Conservation (phyloP, 2,329 filamentous ascomycete species). For the Colletotrichum sp. region DNA sequence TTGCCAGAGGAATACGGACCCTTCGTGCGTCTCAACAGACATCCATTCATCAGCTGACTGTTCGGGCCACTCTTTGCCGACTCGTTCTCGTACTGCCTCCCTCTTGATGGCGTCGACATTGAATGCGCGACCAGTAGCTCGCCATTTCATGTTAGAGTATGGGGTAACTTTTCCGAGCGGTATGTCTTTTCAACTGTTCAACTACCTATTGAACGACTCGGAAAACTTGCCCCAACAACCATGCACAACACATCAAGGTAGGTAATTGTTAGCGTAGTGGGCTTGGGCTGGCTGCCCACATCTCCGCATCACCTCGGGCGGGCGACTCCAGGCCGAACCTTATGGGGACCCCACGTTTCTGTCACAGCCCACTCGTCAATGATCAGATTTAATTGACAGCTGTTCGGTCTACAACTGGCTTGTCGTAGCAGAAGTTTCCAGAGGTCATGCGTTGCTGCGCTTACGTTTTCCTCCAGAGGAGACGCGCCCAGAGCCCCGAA, state of each 20-base stretch:
- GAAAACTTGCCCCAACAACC: neutral
- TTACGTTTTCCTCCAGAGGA: neutral
- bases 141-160: neutral
- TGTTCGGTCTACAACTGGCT: neutral
- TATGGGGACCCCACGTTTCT: slow-evolving; percentile 5
- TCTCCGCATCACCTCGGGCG: neutral
- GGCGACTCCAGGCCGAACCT: neutral
- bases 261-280: neutral
- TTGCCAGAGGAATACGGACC: neutral
- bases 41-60: neutral
- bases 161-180: neutral
- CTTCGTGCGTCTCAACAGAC: neutral
- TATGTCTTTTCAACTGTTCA: neutral
- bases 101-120: neutral
- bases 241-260: neutral
- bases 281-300: neutral
- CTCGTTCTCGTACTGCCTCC: neutral
- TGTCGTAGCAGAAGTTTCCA: neutral
- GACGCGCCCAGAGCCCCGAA: neutral
- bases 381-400: neutral
- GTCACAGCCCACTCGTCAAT: neutral
- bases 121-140: neutral
- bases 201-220: neutral
- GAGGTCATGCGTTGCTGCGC: neutral
- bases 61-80: neutral